Base-by-base conservation (phyloP, 1,139 yeast genomes). In the Pichia sp. region DNA sequence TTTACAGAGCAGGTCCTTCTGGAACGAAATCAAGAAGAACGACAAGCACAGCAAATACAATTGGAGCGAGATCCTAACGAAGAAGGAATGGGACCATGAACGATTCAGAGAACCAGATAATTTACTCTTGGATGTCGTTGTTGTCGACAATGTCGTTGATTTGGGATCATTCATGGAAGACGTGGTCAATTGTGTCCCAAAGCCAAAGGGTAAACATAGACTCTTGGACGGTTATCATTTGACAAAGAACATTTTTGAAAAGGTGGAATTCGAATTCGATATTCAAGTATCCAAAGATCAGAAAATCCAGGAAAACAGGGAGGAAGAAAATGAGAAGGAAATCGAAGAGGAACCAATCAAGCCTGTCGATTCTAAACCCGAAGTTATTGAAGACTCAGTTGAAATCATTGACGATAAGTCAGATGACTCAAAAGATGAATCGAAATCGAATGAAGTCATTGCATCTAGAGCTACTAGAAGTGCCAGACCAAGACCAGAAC, bases 181-280 rank as follows among this genome's bases (percentile, higher is more conserved):
- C 1, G 18, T 50, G 20, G 34, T 44, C 2, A 30, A 40, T 12
- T 38, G 42, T 14, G 42, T 64, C 9, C 67, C 68, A 1, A 64
- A 58, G 41, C 60, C 71, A 12, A 69, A 69, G 46, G 67, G 70
- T 10, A 71, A 68, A 44, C 51, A 68, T 10, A 72, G 67, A 52
- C 57, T 63, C 38, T 56, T 68, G 32, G 88, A 83, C 53, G 75
- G 77, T 0, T 82, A 83, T 54, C 59, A 68, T 19, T 67, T 79
- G 27, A 68, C 78, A 0, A 77, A 74, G 40, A 12, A 44, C 9
- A 42, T 37, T 14, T 32, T 52, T 8, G 47, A 48, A 19, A 44
- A 47, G 7, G 40, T 50, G 10, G 33, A 47, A 17, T 31, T 49
- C 11, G 43, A 48, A 3, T 41, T 47, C 27, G 35, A 42, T 35